A percentile compares a stretch with the other conserved stretches of the same genome.
phyloP scores from a whole-genome alignment of 495 filamentous ascomycete genomes.

The Neurospora sp. region DNA sequence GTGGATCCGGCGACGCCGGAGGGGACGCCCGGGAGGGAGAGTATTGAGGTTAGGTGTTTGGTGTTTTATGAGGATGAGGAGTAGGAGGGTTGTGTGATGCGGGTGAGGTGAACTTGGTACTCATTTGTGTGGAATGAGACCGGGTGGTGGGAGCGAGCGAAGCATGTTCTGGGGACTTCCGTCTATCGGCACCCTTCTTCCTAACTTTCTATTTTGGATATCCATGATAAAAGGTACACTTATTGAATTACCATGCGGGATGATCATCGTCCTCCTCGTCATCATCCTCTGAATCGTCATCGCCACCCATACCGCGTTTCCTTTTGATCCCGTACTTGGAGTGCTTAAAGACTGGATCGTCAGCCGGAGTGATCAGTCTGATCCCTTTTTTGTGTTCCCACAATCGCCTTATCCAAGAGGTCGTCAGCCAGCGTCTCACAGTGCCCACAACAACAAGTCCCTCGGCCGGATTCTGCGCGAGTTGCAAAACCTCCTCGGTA shows the following conservation, averaged over 20 bases:
- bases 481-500: background rate
- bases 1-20: constrained; percentile 54
- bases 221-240: background rate
- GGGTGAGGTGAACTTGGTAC: background rate
- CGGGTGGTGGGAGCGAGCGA: background rate
- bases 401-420: background rate
- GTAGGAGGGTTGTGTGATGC: background rate
- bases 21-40: constrained; percentile 57
- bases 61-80: constrained; percentile 49
- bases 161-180: background rate
- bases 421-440: background rate
- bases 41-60: constrained; percentile 80
- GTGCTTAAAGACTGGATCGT: background rate
- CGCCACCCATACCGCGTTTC: background rate
- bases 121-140: too few relatives aligned
- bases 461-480: background rate
- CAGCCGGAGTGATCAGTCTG: background rate
- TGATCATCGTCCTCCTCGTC: background rate
- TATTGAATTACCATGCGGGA: background rate
- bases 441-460: background rate
- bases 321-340: background rate
- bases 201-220: background rate
- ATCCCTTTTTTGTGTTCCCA: background rate
- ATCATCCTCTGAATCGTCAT: background rate
- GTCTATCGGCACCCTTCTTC: background rate